Conservation (phyloP, 352 stramenopile genomes). For the Phytopythium oedochilum region DNA sequence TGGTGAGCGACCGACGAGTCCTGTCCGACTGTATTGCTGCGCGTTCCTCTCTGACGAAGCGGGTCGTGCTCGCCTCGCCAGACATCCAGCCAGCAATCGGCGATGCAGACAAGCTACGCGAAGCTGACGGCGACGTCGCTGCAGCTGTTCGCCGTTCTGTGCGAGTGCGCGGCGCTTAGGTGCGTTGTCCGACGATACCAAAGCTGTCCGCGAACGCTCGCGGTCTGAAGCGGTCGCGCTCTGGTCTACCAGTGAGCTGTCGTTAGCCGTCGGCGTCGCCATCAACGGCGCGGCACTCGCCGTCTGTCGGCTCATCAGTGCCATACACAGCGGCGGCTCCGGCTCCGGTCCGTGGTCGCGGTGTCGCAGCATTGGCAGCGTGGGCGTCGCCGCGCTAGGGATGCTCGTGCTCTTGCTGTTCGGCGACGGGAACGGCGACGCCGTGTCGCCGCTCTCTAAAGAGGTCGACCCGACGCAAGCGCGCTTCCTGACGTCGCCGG, state of each 20-base stretch:
- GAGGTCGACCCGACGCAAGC: not conserved
- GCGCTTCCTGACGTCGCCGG: slow-evolving; percentile 8
- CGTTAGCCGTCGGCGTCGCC: slow-evolving; percentile 11
- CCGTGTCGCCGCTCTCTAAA: not conserved
- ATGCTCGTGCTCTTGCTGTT: slow-evolving; percentile 1
- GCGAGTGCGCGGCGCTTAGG: slow-evolving; percentile 3
- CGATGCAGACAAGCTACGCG: slow-evolving; percentile 1
- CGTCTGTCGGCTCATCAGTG: slow-evolving; percentile 9
- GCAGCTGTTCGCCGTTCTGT: slow-evolving; percentile 3
- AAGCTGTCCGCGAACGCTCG: too few species aligned
- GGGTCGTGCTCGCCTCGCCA: too few species aligned
- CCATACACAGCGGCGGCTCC: slow-evolving; percentile 8
- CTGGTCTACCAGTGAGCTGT: slow-evolving; percentile 2
- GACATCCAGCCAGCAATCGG: not conserved
- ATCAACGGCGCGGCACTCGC: slow-evolving; percentile 12
- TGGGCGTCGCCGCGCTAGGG: not conserved
- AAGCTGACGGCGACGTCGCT: slow-evolving; percentile 5
- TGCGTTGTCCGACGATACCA: too few species aligned
- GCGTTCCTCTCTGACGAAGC: too few species aligned
- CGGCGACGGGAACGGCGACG: not conserved
- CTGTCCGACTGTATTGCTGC: not conserved
- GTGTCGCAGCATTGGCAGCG: slow-evolving; percentile 2
- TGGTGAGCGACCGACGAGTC: not conserved
- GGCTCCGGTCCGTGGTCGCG: not conserved
- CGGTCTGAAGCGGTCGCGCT: too few species aligned